These are phyloP conservation scores for Lotmaria passim DNA, from an alignment of 208 protist genomes.

Conservation along the genomic window DNA sequence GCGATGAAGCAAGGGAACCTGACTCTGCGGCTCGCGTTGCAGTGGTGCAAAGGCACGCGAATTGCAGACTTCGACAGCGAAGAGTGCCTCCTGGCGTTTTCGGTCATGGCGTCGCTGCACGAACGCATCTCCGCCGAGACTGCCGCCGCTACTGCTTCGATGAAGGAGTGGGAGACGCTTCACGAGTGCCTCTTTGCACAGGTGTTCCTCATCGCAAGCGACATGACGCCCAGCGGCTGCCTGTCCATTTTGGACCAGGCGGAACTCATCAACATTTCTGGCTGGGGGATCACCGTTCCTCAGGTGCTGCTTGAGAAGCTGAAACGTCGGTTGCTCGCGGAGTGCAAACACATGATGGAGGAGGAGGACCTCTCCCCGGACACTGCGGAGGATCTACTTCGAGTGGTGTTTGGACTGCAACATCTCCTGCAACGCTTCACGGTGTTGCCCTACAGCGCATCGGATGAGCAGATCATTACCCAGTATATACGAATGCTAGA, in stretches of 20 bases:
- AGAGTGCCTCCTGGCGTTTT: conserved; percentile 31
- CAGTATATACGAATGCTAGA: conserved; percentile 19
- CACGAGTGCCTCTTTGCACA: conserved; percentile 70
- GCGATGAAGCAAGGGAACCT: conserved; percentile 8
- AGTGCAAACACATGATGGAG: conserved; percentile 12
- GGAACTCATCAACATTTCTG: conserved; percentile 61
- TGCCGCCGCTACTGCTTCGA: conserved; percentile 1
- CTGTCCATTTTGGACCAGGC: conserved; percentile 54
- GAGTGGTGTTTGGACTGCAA: conserved; percentile 34
- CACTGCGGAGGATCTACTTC: conserved; percentile 20
- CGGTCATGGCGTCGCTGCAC: conserved; percentile 24
- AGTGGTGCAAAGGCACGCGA: conserved; percentile 20
- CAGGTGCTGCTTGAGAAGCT: conserved; percentile 51
- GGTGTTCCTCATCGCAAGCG: conserved; percentile 37
- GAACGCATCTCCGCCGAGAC: conserved; percentile 15
- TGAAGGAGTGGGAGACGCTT: conserved; percentile 38
- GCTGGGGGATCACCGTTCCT: conserved; percentile 43
- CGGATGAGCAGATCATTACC: conserved; percentile 27
- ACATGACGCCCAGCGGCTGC: conserved; percentile 45
- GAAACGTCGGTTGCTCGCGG: conserved; percentile 43
- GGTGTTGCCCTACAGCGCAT: conserved; percentile 38
- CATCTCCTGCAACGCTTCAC: conserved; percentile 44
- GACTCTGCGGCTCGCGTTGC: conserved; percentile 17
- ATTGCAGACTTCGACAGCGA: conserved; percentile 31
- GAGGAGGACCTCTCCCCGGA: conserved; percentile 11